Conservation (phyloP, 1,284 basidiomycete species). For the Ganoderma boninense region DNA sequence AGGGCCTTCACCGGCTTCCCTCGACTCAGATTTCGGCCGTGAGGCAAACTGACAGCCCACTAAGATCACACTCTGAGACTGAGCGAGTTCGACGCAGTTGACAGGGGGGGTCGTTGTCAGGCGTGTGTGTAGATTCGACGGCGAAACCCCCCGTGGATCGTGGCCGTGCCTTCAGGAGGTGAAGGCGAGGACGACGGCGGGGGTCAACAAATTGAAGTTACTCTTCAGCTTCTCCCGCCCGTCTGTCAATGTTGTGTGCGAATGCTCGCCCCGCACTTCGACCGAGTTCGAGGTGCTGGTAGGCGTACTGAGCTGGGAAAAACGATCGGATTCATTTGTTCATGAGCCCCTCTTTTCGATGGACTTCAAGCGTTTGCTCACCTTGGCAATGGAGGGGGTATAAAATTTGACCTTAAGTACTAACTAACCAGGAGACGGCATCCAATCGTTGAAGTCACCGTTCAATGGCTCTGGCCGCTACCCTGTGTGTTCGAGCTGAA, state of each 20-base stretch:
- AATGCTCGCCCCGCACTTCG: background rate
- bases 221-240: background rate
- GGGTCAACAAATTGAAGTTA: background rate
- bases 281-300: background rate
- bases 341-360: background rate
- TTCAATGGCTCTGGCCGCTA: background rate
- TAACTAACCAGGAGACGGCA: background rate
- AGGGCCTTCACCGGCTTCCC: background rate
- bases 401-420: background rate
- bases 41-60: slow-evolving; percentile 10
- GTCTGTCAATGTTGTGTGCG: background rate
- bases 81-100: slow-evolving; percentile 1
- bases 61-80: background rate
- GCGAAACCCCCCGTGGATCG: background rate
- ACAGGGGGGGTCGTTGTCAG: slow-evolving; percentile 2
- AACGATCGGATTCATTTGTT: background rate
- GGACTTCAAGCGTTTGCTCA: background rate
- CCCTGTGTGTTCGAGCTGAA: background rate
- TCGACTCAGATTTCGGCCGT: slow-evolving; percentile 1
- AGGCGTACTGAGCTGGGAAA: background rate
- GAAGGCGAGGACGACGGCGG: background rate
- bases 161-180: background rate
- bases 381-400: background rate
- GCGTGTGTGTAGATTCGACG: background rate
- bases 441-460: background rate